These are phyloP conservation scores for Endocarpon pusillum DNA, from an alignment of 495 filamentous ascomycete species.

Conservation along the genomic window DNA sequence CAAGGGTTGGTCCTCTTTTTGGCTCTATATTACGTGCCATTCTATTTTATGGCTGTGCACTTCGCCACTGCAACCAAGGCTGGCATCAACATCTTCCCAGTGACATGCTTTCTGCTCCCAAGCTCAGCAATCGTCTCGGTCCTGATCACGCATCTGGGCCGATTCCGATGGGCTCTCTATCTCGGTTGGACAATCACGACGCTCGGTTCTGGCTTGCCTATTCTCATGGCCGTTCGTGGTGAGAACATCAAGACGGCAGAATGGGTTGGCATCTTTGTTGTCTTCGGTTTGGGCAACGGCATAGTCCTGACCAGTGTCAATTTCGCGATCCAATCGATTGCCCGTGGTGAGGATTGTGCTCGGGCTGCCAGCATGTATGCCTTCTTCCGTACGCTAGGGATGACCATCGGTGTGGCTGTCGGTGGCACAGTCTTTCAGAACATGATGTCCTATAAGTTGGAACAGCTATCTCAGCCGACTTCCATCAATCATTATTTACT, in stretches of 20 bases:
- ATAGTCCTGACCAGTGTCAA: constrained; percentile 32
- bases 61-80: constrained; percentile 25
- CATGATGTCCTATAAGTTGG: too few species aligned
- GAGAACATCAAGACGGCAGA: constrained; percentile 12
- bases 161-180: constrained; percentile 38
- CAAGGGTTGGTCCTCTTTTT: constrained; percentile 37
- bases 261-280: constrained; percentile 35
- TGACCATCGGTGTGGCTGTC: constrained; percentile 2
- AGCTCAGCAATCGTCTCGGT: constrained; percentile 26
- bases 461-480: too few species aligned
- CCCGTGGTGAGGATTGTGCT: constrained; percentile 26
- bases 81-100: constrained; percentile 35
- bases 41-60: constrained; percentile 24
- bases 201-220: constrained; percentile 28
- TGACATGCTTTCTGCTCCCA: constrained; percentile 28
- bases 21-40: constrained; percentile 22
- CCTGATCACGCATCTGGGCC: constrained; percentile 28
- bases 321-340: constrained; percentile 34
- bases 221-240: constrained; percentile 17
- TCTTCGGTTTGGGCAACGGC: constrained; percentile 35
- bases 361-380: constrained; percentile 39
- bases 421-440: constrained; percentile 4
- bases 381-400: constrained; percentile 31
- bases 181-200: constrained; percentile 32
- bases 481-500: too few species aligned